Base-by-base conservation (phyloP, 2,329 filamentous ascomycete species). In the Colletotrichum sp. region DNA sequence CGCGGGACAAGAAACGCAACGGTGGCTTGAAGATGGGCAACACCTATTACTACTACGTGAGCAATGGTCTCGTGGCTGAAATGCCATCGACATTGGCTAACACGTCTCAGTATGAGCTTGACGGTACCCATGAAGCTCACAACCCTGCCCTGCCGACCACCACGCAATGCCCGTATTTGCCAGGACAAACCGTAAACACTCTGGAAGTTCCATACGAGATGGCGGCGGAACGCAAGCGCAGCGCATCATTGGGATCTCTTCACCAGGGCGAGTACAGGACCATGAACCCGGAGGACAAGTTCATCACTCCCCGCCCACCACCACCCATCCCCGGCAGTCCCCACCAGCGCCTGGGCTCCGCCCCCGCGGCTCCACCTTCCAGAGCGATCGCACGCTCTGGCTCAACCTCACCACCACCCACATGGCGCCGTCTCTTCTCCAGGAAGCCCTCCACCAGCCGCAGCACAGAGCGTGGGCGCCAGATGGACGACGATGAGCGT, bases 11-110 rank as follows among this genome's bases (percentile, higher is more conserved):
- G 39, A 92, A 91, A 80, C 91, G 95, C 80, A 91, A 91, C 79
- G 96, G 96, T 74, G 96, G 94, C 68, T 89, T 98, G 78, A 97
- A 94, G 84, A 98, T 98, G 94, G 96, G 96, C 60, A 92, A 94
- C 76, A 97, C 94, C 18, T 98, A 98, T 85, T 98, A 96, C 90
- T 99, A 98, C 88, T 98, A 97, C 86, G 95, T 98, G 88, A 86
- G 94, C 89, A 60, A 64, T 18, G 43, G 10, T 12, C 7, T 26
- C 4, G 13, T 43, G 61, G 59, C 15, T 24, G 5, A 18, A 12
- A 39, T 43, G 12, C 13, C n/a, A 24, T 4, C 32, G 12, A 24
- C 52, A 66, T 30, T 30, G 48, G 28, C 67, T 78, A 43, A 66
- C 32, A 63, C 15, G 24, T 7, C 61, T 2, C 83, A 98, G 94